Evolutionary conservation across 2,329 filamentous ascomycete genomes (phyloP).

Genomic region (Verticillium albo-atrum): DNA sequence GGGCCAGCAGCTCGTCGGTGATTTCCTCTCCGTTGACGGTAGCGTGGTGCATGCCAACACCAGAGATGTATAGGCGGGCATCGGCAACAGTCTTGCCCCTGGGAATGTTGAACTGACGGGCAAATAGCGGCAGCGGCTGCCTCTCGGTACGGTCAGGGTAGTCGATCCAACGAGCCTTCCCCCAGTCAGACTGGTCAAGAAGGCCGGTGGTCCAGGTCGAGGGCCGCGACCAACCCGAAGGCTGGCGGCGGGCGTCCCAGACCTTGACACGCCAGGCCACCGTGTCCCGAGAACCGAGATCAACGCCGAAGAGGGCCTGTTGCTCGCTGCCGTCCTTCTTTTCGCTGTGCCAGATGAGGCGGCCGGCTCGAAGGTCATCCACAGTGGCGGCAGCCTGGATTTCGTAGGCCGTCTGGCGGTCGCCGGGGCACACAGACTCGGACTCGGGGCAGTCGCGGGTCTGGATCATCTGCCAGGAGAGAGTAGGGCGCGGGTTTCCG

Average conservation of each 20-base stretch:
- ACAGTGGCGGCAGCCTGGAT: conserved; percentile 3
- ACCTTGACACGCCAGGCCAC: conserved; percentile 3
- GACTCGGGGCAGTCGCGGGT: not conserved
- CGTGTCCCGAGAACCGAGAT: not conserved
- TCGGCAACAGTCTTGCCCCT: not conserved
- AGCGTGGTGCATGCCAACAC: conserved; percentile 5
- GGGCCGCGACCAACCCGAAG: conserved; percentile 5
- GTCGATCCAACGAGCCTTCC: conserved; percentile 2
- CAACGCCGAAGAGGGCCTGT: not conserved
- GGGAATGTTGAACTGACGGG: conserved; percentile 1
- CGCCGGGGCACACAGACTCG: conserved; percentile 1
- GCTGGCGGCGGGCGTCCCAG: conserved; percentile 1
- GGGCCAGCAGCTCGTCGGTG: conserved; percentile 6
- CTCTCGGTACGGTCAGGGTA: conserved; percentile 1
- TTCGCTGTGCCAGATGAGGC: conserved; percentile 3
- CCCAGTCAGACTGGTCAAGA: conserved; percentile 4
- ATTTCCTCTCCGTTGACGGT: conserved; percentile 6
- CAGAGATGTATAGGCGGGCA: conserved; percentile 3
- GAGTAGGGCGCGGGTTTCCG: conserved; percentile 3
- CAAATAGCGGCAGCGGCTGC: conserved; percentile 2
- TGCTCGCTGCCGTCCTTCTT: not conserved
- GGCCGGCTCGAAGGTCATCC: conserved; percentile 2
- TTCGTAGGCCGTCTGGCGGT: conserved; percentile 5
- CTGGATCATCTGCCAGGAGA: conserved; percentile 4
- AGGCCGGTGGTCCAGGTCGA: conserved; percentile 6